Evolutionary conservation across 2,329 filamentous ascomycete species (phyloP).

Genomic region (Penicillium sp.): DNA sequence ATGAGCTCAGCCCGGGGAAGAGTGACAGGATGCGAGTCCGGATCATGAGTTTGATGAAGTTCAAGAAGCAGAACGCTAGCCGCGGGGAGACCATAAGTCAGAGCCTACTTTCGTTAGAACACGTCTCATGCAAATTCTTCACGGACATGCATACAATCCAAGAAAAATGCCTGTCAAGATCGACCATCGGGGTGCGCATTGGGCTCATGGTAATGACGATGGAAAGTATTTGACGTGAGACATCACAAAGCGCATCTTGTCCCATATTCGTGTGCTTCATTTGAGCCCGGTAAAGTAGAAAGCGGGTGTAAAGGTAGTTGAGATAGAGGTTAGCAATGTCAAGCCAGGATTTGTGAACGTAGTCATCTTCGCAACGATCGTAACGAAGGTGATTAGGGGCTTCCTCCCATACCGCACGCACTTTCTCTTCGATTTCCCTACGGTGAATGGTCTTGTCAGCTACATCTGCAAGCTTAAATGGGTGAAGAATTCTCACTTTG

Average conservation of each 20-base stretch:
- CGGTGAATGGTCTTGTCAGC: not conserved
- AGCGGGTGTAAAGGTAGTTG: conserved; percentile 34
- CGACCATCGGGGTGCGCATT: conserved; percentile 25
- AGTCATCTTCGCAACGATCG: conserved; percentile 14
- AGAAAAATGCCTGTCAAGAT: conserved; percentile 31
- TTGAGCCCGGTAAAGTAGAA: conserved; percentile 31
- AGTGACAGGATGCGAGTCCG: conserved; percentile 20
- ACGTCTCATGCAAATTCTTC: too few species aligned
- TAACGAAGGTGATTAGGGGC: conserved; percentile 26
- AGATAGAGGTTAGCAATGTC: conserved; percentile 28
- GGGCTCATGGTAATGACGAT: conserved; percentile 28
- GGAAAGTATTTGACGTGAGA: conserved; percentile 28
- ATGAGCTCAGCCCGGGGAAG: conserved; percentile 31
- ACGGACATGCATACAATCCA: conserved; percentile 28
- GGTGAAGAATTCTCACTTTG: conserved; percentile 18
- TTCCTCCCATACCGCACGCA: conserved; percentile 23
- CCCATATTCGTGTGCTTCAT: conserved; percentile 30
- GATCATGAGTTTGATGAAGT: conserved; percentile 29
- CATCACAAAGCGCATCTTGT: conserved; percentile 30
- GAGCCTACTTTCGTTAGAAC: conserved; percentile 18
- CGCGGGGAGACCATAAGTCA: conserved; percentile 31
- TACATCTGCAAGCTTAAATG: not conserved
- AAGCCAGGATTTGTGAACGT: conserved; percentile 16
- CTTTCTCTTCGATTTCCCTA: conserved; percentile 25
- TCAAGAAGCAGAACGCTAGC: conserved; percentile 33